Conservation (phyloP, 208 protist genomes). For the Novymonas esmeraldas region DNA sequence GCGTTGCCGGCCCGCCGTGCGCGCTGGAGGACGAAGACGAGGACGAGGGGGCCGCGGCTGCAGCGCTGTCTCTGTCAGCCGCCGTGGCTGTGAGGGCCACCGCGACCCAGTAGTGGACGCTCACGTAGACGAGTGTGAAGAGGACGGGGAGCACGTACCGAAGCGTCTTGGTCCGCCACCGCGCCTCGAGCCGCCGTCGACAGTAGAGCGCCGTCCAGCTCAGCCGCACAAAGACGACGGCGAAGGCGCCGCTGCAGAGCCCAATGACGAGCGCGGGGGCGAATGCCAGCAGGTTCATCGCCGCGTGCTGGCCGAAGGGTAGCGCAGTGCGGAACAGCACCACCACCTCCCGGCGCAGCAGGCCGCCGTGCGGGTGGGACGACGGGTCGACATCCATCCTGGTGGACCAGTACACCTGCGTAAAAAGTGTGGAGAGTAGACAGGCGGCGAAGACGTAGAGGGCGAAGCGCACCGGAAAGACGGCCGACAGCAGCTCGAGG, state of each 20-base stretch:
- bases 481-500: conserved; percentile 53
- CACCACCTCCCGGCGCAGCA: conserved; percentile 41
- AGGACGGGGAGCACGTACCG: conserved; percentile 43
- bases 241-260: conserved; percentile 36
- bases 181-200: conserved; percentile 40
- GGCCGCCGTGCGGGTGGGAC: conserved; percentile 25
- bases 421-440: conserved; percentile 45
- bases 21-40: not conserved
- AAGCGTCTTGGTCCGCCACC: conserved; percentile 35
- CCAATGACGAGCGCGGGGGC: conserved; percentile 44
- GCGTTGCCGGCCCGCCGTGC: not conserved
- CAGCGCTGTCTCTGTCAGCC: not conserved
- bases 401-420: conserved; percentile 60
- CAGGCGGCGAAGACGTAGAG: conserved; percentile 67
- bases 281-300: conserved; percentile 56
- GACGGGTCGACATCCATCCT: conserved; percentile 39
- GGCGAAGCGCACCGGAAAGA: conserved; percentile 55
- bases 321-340: conserved; percentile 39
- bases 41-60: not conserved
- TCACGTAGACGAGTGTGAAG: conserved; percentile 53
- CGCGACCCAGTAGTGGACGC: conserved; percentile 39
- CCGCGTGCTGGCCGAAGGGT: conserved; percentile 41
- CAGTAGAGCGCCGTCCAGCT: conserved; percentile 43
- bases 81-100: conserved; percentile 19
- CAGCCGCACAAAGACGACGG: conserved; percentile 45